phyloP scores from a whole-genome alignment of 495 filamentous ascomycete genomes.

The Aspergillus saccharolyticus region DNA sequence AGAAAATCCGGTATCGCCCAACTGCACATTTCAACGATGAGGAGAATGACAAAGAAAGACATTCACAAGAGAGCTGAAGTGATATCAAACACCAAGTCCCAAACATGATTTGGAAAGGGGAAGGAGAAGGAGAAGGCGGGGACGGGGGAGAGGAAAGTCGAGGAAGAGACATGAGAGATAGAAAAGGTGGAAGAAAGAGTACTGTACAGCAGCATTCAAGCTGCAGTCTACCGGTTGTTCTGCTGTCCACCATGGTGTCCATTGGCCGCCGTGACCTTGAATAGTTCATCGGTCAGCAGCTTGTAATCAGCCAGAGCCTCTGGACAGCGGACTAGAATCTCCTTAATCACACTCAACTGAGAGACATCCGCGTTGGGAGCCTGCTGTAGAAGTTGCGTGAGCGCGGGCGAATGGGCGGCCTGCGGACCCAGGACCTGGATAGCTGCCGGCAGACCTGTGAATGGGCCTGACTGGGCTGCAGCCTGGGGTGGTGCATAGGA shows the following conservation, averaged over 20 bases:
- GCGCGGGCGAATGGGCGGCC: slow-evolving; percentile 51
- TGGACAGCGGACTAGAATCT: slow-evolving; percentile 52
- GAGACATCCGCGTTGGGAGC: slow-evolving; percentile 54
- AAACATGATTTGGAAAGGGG: not conserved
- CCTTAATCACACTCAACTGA: slow-evolving; percentile 61
- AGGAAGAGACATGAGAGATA: not conserved
- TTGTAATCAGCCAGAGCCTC: slow-evolving; percentile 35
- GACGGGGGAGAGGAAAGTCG: not conserved
- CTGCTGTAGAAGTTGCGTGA: slow-evolving; percentile 62
- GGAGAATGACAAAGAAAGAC: not conserved
- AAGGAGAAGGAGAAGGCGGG: not conserved
- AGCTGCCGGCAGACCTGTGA: slow-evolving; percentile 25
- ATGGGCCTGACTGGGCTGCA: slow-evolving; percentile 12
- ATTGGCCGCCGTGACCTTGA: slow-evolving; percentile 33
- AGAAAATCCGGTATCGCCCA: not conserved
- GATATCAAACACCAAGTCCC: slow-evolving; percentile 7
- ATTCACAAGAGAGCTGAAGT: not conserved
- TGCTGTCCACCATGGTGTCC: slow-evolving; percentile 25
- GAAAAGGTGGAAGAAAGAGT: slow-evolving; percentile 8
- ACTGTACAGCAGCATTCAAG: slow-evolving; percentile 17
- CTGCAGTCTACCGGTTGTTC: slow-evolving; percentile 13
- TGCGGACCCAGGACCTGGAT: slow-evolving; percentile 55
- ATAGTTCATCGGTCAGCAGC: slow-evolving; percentile 34
- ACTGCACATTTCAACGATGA: not conserved
- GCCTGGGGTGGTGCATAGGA: slow-evolving; percentile 8